Percentiles rank a stretch among this genome's conserved stretches.
phyloP scores from a whole-genome alignment of 495 filamentous ascomycete genomes.

The Astrothelium subdiscretum region DNA sequence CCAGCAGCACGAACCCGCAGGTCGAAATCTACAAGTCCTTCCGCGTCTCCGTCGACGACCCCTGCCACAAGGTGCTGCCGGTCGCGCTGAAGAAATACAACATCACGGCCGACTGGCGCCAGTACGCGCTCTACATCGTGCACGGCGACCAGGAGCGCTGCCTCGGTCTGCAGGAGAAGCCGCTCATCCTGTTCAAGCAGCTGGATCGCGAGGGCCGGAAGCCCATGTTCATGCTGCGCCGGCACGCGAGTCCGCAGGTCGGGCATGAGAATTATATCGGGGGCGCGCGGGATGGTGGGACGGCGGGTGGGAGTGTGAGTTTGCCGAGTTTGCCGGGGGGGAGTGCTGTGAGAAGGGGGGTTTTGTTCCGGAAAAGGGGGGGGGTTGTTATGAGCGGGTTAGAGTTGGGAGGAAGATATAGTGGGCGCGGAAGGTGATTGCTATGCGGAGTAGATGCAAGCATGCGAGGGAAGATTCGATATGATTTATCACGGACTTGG shows the following conservation, averaged over 20 bases:
- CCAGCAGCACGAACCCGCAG: constrained; percentile 33
- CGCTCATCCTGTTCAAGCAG: constrained; percentile 92
- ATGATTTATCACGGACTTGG: no score
- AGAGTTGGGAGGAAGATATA: no score
- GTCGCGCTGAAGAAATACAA: constrained; percentile 96
- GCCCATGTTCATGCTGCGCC: constrained; percentile 97
- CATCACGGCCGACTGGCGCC: constrained; percentile 92
- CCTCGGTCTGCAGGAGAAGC: constrained; percentile 80
- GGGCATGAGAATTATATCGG: constrained; percentile 18
- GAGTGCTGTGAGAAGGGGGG: background rate
- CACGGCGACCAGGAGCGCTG: constrained; percentile 96
- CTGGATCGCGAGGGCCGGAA: constrained; percentile 92
- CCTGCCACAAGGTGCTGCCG: constrained; percentile 91
- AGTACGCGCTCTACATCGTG: constrained; percentile 95
- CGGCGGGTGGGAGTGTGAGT: background rate
- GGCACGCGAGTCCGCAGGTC: constrained; percentile 37
- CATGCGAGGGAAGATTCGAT: no score
- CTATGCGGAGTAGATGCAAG: no score
- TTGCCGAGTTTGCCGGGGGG: constrained; percentile 6
- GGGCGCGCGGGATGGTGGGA: background rate
- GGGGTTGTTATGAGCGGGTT: no score
- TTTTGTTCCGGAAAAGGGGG: background rate
- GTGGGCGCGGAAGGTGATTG: no score
- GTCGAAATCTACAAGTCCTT: constrained; percentile 98
- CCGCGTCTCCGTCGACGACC: constrained; percentile 93